Base-by-base conservation (phyloP, 2,329 filamentous ascomycete species). In the Aspergillus luchuensis region DNA sequence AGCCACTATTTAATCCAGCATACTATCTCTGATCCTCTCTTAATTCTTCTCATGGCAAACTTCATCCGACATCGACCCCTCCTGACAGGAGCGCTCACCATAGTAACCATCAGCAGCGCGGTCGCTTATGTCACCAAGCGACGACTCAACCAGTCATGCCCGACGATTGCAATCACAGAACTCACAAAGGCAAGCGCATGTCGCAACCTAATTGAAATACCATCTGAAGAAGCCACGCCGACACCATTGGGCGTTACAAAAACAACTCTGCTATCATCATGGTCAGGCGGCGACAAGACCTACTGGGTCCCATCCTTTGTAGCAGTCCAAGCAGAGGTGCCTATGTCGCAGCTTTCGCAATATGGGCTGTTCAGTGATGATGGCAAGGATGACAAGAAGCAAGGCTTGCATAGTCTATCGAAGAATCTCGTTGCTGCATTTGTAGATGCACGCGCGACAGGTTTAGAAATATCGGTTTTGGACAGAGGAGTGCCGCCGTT, bases 251-350 rank as follows among this genome's bases (percentile, higher is more conserved):
- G 47, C 13, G 8, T 30, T 5, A n/a, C 25, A n/a, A 5, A 13
- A 13, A 19, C 47, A 17, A n/a, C 47, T 3, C 47, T 49, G 4
- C 39, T 60, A 10, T 45, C 58, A 8, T 8, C 17, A 10, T 53
- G 54, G 53, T 36, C 58, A 10, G 38, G 21, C 21, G 25, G 19
- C 6, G 5, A 43, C 5, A 41, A 60, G 57, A 49, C 41, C 2
- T 47, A 52, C 47, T 60, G 58, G 53, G 38, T 60, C 19, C 19
- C 58, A 15, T 57, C 54, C 11, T 57, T 53, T 39, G 47, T 36
- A 5, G 58, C 58, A 3, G 21, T 57, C 5, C 54, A 60, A 19
- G 54, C 23, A 17, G 58, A 60, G 8, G 33, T 60, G 1, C 58
- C 58, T 7, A 10, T 60, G 2, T 47, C 53, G 7, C 30, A 25